Base-by-base conservation (phyloP, 2,329 filamentous ascomycete genomes). In the Sporothrix mexicana region DNA sequence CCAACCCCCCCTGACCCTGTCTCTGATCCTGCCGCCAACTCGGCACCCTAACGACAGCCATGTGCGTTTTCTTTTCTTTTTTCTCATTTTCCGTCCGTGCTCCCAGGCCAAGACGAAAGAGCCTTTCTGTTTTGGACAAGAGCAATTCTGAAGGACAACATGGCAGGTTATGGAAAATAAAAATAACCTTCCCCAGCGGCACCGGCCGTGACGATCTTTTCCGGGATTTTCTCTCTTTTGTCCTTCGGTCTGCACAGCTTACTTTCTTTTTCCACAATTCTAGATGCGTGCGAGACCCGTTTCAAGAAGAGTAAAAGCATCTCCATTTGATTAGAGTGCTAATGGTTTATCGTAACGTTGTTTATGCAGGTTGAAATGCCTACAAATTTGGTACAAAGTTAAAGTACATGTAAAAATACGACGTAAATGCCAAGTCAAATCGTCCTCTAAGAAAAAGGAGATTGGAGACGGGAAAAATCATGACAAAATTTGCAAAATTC, bases 1-100 rank as follows among this genome's bases (percentile, higher is more conserved):
- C 59, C 41, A 66, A 9, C 61, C 61, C n/a, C 61, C 61, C 61
- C 20, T 47, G 61, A 66, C 61, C 61, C 61, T 66, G 61, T 25
- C 61, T 66, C 61, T 66, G 61, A 47, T 66, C 41, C 41, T 12
- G 41, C 61, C 41, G 61, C 61, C 61, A 66, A 20, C 12, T 47
- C 41, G 61, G 61, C 9, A 47, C 20, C 61, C 61, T 47, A 47
- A 43, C 20, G 36, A 47, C 4, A 41, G 23, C 23, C n/a, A 23
- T 23, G 61, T 62, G n/a, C 13, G 15, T 66, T 12, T 47, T 47
- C 25, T 25, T 20, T 66, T 66, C 61, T 47, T 55, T 20, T 55
- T 55, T 12, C 13, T 12, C 51, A 10, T 5, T 25, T 20, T 12
- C 17, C 4, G 61, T 66, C 61, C 61, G 41, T 47, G 61, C 61